Evolutionary conservation across 2,329 filamentous ascomycete genomes (phyloP), one percentile per base, ranked within the genome.

Genomic region (Truncatella angustata): DNA sequence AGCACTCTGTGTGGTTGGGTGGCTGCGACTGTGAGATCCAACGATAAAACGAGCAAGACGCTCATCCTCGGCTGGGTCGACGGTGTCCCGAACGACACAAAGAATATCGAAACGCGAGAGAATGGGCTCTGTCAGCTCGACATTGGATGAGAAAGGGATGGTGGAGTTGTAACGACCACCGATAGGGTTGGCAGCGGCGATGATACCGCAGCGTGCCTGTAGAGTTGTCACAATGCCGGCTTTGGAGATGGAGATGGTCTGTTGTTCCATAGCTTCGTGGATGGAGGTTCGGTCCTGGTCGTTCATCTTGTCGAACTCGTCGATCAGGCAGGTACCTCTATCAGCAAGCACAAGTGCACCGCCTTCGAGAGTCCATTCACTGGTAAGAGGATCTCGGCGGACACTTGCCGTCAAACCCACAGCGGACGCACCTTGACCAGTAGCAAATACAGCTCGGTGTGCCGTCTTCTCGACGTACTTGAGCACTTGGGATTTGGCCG

Each of bases 281-380:
- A 99, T 99, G 6, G 91, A 96, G 1, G 94, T 97, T 58, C 94
- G 85, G 70, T 99, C 94, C 67, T 97, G 91, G 68, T 99, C 94
- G 69, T 97, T 97, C 94, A 99, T 99, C 80, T 99, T 99, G 81
- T 99, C 94, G 63, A 99, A 99, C 72, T 99, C 94, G 64, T 99
- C 94, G 57, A 99, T 99, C 26, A 99, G 79, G 65, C 94, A 97
- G 14, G 91, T 96, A 36, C 94, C 94, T 59, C 90, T 88, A 69
- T 99, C 94, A 14, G 94, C 94, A 51, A 99, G 83, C 63, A 99
- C 94, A 10, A 99, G 79, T 4, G 94, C 94, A 66, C 94, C 94
- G 57, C 94, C 94, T 73, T 99, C 94, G 2, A 99, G 77, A 5
- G 94, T 97, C 93, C 94, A 99, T 73, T 99, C 94, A 68, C 88